phyloP scores from a whole-genome alignment of 2,329 filamentous ascomycete genomes.

The Emergomyces pasteurianus region DNA sequence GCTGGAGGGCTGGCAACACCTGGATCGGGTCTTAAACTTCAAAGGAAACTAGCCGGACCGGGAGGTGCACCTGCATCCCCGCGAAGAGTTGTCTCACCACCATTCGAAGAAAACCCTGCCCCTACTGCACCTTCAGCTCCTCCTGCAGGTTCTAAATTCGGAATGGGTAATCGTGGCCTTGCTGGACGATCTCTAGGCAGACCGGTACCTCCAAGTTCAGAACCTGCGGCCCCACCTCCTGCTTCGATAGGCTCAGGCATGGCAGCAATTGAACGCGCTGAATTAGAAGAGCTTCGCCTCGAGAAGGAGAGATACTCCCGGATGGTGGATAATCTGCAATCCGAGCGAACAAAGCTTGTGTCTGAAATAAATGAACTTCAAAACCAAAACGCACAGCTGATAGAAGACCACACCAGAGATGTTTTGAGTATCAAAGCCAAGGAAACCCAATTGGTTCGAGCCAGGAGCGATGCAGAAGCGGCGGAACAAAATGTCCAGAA shows the following conservation, averaged over 20 bases:
- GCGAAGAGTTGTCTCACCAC: conserved; percentile 33
- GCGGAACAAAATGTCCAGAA: conserved; percentile 78
- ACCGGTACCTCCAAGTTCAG: conserved; percentile 38
- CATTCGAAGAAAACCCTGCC: conserved; percentile 32
- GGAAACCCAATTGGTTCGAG: conserved; percentile 89
- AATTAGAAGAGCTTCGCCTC: conserved; percentile 75
- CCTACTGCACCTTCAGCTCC: conserved; percentile 26
- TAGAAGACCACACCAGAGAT: conserved; percentile 93
- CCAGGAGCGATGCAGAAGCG: conserved; percentile 77
- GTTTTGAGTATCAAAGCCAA: conserved; percentile 96
- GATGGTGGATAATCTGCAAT: conserved; percentile 66
- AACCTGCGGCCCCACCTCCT: conserved; percentile 35
- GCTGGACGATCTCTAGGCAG: conserved; percentile 77
- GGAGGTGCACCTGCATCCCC: conserved; percentile 28
- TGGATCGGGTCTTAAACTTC: conserved; percentile 30
- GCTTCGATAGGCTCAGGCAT: conserved; percentile 51
- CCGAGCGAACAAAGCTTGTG: conserved; percentile 67
- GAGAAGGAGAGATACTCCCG: conserved; percentile 68
- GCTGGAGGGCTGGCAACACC: conserved; percentile 31
- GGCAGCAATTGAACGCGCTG: conserved; percentile 71
- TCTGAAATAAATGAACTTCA: conserved; percentile 90
- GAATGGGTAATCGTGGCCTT: conserved; percentile 62
- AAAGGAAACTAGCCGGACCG: conserved; percentile 33
- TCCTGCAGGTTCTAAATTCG: conserved; percentile 47
- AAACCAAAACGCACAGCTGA: conserved; percentile 90